A percentile compares a stretch with the other conserved stretches of the same genome.
Evolutionary conservation across 106 monocot genomes (phyloP).

Genomic region (Phalaenopsis equestris): DNA sequence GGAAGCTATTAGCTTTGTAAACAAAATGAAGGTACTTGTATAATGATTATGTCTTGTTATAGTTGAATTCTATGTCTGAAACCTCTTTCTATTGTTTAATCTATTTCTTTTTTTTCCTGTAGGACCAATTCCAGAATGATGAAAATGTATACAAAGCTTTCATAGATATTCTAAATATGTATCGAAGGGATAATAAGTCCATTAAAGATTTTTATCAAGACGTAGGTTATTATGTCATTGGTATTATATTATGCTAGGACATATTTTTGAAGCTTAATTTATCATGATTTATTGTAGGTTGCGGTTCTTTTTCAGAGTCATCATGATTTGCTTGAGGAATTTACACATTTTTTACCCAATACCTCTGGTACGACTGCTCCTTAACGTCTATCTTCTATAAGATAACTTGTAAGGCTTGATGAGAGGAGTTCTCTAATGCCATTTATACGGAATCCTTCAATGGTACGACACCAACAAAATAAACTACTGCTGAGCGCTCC

Average conservation of each 20-base stretch:
- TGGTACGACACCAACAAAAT: constrained; percentile 30
- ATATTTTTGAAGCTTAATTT: background rate
- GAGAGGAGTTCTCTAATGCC: constrained; percentile 44
- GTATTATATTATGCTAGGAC: background rate
- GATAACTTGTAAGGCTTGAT: constrained; percentile 44
- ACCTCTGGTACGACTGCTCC: constrained; percentile 34
- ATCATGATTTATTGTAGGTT: constrained; percentile 37
- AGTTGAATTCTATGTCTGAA: background rate
- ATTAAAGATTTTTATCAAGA: constrained; percentile 92
- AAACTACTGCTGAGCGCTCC: background rate
- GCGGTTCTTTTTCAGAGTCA: constrained; percentile 62
- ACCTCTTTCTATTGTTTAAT: background rate
- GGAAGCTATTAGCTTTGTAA: constrained; percentile 75
- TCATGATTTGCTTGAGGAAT: constrained; percentile 85
- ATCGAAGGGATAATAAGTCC: constrained; percentile 78
- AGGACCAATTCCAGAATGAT: constrained; percentile 87
- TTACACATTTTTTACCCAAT: constrained; percentile 93
- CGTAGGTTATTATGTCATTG: constrained; percentile 7
- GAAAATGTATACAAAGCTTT: constrained; percentile 93
- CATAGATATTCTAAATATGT: constrained; percentile 97
- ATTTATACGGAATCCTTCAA: constrained; percentile 18
- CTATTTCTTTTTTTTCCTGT: constrained; percentile 11
- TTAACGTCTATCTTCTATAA: constrained; percentile 32
- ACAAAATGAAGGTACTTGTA: constrained; percentile 73
- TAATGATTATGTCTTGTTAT: background rate